phyloP scores from a whole-genome alignment of 768 basidiomycete genomes.

The Amanita molliuscula region DNA sequence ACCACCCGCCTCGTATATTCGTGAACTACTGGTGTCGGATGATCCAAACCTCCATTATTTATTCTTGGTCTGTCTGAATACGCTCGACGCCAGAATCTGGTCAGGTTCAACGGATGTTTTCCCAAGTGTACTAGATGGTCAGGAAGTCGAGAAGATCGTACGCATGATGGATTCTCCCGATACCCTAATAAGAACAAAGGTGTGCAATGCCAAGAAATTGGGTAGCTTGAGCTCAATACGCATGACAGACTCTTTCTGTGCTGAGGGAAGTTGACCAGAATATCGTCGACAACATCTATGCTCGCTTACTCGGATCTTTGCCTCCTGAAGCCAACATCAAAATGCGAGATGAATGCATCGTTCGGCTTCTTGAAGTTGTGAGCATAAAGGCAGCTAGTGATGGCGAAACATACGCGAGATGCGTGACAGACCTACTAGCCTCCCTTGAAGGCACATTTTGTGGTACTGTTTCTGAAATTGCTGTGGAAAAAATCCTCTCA shows the following conservation, averaged over 20 bases:
- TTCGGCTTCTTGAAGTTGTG: slow-evolving; percentile 45
- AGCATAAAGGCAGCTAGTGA: slow-evolving; percentile 36
- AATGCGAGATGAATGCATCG: background rate
- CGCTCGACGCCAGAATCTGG: slow-evolving; percentile 52
- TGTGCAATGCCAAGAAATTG: slow-evolving; percentile 12
- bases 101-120: slow-evolving; percentile 47
- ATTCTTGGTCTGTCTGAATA: slow-evolving; percentile 56
- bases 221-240: background rate
- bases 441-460: slow-evolving; percentile 24
- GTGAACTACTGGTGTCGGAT: slow-evolving; percentile 44
- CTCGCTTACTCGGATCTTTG: background rate
- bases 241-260: slow-evolving; percentile 1
- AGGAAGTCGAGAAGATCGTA: slow-evolving; percentile 70
- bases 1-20: slow-evolving; percentile 37
- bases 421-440: slow-evolving; percentile 32
- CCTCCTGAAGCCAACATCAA: background rate
- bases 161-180: slow-evolving; percentile 54
- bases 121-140: slow-evolving; percentile 48
- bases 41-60: slow-evolving; percentile 54
- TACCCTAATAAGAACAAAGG: slow-evolving; percentile 45
- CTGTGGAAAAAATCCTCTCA: slow-evolving; percentile 45
- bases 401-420: slow-evolving; percentile 47
- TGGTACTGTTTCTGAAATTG: slow-evolving; percentile 39
- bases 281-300: slow-evolving; percentile 1
- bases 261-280: slow-evolving; percentile 10